Evolutionary conservation across 495 filamentous ascomycete genomes (phyloP), one percentile per base, ranked within the genome.

Genomic region (Penicillium ochrochloron): DNA sequence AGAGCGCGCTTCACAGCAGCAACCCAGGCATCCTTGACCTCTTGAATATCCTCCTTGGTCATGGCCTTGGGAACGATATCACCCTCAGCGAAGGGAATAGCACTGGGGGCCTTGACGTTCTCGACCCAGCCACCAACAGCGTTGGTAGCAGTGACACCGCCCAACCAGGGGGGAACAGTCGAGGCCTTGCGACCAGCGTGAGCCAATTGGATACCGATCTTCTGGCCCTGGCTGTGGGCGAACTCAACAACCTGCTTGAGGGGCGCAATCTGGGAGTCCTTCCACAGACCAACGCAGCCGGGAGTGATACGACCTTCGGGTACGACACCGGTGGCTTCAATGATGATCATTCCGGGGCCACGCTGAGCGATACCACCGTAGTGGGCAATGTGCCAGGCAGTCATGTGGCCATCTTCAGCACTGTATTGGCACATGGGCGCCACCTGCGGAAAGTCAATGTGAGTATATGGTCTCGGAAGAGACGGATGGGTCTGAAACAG

Each of bases 231-330:
- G 64, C 81, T 83, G 74, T 94, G 90, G 6, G 84, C 86, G 66
- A 93, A 92, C 48, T 92, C 88, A 31, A 87, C 79, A 56, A 90
- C 80, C 19, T 83, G 75, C 65, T 80, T 82, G 60, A 93, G 66
- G 1, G 82, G 83, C 29, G 77, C 86, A 66, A 92, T 86, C 62
- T 93, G 92, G 1, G 78, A 81, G 71, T 94, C 91, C 52, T 86
- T 80, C 91, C 91, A 95, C 19, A 94, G 72, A 7, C 92, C 91
- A 3, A 80, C 70, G 66, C 89, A 87, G 63, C 91, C 80, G 0
- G 91, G 91, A 1, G 90, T 88, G 76, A 94, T 94, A 3, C 92
- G 82, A n/a, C 92, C 92, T 62, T 92, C 81, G 9, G 91, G 80
- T 1, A 81, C 71, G 9, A 94, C 89, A 27, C 85, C 82, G 0